Conservation (phyloP, 371 early-diverging fungal genomes). For the Rhizopus sp. region DNA sequence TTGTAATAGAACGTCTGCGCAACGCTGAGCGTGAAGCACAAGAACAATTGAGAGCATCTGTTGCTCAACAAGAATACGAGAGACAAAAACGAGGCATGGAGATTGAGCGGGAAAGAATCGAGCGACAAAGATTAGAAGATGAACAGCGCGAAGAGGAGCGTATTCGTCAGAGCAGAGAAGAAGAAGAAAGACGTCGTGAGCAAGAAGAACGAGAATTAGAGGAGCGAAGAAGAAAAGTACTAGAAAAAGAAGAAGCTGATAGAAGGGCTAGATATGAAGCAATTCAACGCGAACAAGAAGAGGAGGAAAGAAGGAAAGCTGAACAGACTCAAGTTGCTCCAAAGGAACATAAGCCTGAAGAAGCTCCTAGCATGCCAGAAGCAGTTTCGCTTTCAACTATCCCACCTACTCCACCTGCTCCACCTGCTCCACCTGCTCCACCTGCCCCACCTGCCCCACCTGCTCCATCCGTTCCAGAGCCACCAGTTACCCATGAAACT, state of each 20-base stretch:
- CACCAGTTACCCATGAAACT: conserved; percentile 5
- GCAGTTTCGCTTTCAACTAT: conserved; percentile 4
- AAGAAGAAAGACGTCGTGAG: conserved; percentile 25
- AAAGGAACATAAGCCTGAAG: conserved; percentile 22
- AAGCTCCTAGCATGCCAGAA: conserved; percentile 1
- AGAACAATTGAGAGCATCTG: conserved; percentile 30
- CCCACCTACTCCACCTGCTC: conserved; percentile 12
- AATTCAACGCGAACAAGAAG: conserved; percentile 37
- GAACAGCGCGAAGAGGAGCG: conserved; percentile 25
- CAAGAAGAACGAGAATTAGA: conserved; percentile 34
- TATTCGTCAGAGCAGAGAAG: conserved; percentile 10
- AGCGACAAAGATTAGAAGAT: conserved; percentile 25
- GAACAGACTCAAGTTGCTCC: conserved; percentile 13
- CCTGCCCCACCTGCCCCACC: too few relatives aligned
- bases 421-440: conserved; percentile 8
- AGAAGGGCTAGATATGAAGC: conserved; percentile 40
- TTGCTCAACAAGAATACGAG: conserved; percentile 23
- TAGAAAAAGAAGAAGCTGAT: conserved; percentile 38
- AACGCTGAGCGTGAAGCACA: conserved; percentile 44
- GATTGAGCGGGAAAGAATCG: conserved; percentile 22
- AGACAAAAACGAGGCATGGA: conserved; percentile 21
- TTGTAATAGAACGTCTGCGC: conserved; percentile 30
- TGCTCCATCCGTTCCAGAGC: too few relatives aligned
- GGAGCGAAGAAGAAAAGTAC: conserved; percentile 27
- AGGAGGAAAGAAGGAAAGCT: conserved; percentile 22